phyloP scores from a whole-genome alignment of 371 early-diverging fungal species.

The Syncephalastrum sp. region DNA sequence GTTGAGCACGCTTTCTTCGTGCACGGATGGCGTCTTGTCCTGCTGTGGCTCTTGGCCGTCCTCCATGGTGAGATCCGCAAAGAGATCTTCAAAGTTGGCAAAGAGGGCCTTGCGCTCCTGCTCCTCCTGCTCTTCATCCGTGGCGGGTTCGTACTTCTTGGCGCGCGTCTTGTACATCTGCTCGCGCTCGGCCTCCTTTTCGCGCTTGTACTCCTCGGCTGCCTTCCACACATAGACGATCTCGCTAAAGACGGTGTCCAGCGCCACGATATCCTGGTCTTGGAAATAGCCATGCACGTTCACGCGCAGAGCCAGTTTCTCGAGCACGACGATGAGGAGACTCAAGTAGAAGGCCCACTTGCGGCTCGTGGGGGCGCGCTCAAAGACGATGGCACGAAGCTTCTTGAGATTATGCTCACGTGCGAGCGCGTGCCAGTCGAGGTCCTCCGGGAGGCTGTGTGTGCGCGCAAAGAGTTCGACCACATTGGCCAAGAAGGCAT shows the following conservation, averaged over 20 bases:
- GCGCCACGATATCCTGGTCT: slow-evolving; percentile 46
- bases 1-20: slow-evolving; percentile 56
- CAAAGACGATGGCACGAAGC: slow-evolving; percentile 54
- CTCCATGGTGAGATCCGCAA: slow-evolving; percentile 46
- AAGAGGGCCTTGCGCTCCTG: slow-evolving; percentile 71
- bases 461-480: slow-evolving; percentile 47
- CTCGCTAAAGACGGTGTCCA: slow-evolving; percentile 61
- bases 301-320: slow-evolving; percentile 50
- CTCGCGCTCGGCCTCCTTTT: slow-evolving; percentile 70
- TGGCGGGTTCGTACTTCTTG: slow-evolving; percentile 59
- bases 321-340: slow-evolving; percentile 58
- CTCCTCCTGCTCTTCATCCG: slow-evolving; percentile 76
- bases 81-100: slow-evolving; percentile 72
- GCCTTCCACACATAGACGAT: slow-evolving; percentile 72
- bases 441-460: slow-evolving; percentile 34
- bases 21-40: slow-evolving; percentile 6
- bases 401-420: slow-evolving; percentile 39
- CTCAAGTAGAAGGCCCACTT: slow-evolving; percentile 68
- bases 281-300: slow-evolving; percentile 57
- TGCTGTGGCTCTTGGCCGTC: slow-evolving; percentile 4
- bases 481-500: slow-evolving; percentile 37
- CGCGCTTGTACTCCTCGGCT: slow-evolving; percentile 66
- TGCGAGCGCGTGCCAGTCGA: slow-evolving; percentile 50
- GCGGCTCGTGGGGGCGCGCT: slow-evolving; percentile 45
- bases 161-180: slow-evolving; percentile 74